Evolutionary conservation across 331 rosid species (phyloP).

Genomic region (Pyrus hybrid): DNA sequence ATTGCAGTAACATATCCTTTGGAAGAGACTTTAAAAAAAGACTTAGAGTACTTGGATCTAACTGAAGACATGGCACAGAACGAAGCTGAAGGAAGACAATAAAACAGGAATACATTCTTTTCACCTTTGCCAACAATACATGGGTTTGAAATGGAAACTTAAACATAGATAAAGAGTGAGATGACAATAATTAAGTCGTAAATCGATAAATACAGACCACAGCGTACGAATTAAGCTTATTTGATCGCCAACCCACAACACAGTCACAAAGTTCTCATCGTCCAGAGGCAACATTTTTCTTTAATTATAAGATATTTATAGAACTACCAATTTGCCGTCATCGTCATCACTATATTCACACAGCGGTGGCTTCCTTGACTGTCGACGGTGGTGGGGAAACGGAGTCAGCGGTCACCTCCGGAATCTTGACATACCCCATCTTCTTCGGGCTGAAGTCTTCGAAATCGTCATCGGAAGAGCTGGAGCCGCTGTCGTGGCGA

Average conservation of each 20-base stretch:
- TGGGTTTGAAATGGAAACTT: not conserved
- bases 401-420: constrained; percentile 26
- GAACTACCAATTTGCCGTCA: not conserved
- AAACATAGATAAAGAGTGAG: not conserved
- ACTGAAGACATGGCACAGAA: too few species aligned
- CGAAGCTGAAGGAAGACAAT: not conserved
- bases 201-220: constrained; percentile 6
- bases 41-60: too few species aligned
- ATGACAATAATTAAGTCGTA: not conserved
- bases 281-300: not conserved
- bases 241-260: constrained; percentile 16
- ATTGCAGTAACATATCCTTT: too few species aligned
- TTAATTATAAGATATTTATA: not conserved
- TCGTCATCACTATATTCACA: constrained; percentile 6
- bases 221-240: not conserved
- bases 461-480: constrained; percentile 21
- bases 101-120: not conserved
- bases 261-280: constrained; percentile 5
- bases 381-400: not conserved
- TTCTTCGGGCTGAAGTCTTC: constrained; percentile 53
- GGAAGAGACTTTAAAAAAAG: too few species aligned
- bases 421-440: constrained; percentile 61
- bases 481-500: constrained; percentile 25
- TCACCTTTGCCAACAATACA: not conserved
- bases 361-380: constrained; percentile 29